Evolutionary conservation across 202 grass and related monocot species (phyloP).

Genomic region (Schoenoplectus triqueter): DNA sequence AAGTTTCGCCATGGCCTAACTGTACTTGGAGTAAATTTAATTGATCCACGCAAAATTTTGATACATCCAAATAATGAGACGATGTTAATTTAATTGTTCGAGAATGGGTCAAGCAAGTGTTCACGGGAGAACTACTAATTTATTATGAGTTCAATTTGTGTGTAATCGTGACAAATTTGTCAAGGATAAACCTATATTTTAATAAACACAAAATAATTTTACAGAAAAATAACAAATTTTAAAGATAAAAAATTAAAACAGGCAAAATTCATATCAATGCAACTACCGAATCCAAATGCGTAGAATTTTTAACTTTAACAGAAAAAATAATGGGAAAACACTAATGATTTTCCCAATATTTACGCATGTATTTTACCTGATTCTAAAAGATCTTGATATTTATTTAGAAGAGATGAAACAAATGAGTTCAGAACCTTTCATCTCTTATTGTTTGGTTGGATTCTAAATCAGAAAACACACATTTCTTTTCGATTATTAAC

Average conservation of each 20-base stretch:
- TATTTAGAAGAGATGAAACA: neutral
- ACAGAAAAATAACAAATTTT: neutral
- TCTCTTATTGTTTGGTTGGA: too few species aligned
- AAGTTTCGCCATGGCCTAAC: slow-evolving; percentile 6
- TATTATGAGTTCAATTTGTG: neutral
- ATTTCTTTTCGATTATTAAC: too few species aligned
- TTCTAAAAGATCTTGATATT: neutral
- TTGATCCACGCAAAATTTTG: neutral
- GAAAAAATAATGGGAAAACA: neutral
- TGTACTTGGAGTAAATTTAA: neutral
- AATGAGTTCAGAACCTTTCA: neutral
- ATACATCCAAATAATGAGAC: neutral
- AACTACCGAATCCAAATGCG: neutral
- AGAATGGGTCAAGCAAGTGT: too few species aligned
- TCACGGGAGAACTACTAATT: neutral
- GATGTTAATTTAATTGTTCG: neutral
- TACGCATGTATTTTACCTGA: neutral
- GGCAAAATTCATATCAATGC: neutral
- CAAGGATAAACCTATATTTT: neutral
- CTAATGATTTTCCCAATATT: neutral
- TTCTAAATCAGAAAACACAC: too few species aligned
- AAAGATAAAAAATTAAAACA: neutral
- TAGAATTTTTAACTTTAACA: too few species aligned
- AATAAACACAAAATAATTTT: neutral
- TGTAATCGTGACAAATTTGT: neutral